A percentile compares a stretch with the other conserved stretches of the same genome.
phyloP scores from a whole-genome alignment of 345 rosid species.

The Isatis tinctoria region DNA sequence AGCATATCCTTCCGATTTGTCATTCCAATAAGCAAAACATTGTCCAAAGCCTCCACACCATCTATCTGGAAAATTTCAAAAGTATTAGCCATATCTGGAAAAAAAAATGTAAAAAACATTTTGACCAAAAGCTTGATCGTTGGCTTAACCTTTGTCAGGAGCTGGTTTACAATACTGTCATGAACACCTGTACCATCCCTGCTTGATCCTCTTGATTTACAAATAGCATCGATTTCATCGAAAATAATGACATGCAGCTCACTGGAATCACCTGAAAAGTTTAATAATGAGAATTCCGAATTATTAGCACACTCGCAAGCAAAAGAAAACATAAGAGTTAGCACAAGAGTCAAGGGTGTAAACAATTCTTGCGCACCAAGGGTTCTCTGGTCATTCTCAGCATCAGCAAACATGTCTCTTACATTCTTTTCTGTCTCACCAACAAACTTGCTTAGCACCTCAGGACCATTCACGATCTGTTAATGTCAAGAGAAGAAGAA shows the following conservation, averaged over 20 bases:
- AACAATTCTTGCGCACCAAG: slow-evolving; percentile 43
- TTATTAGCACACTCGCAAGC: slow-evolving; percentile 4
- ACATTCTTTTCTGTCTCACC: slow-evolving; percentile 95
- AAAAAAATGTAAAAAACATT: too few species aligned
- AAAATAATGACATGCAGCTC: slow-evolving; percentile 89
- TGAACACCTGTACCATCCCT: slow-evolving; percentile 92
- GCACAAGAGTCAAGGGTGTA: slow-evolving; percentile 1
- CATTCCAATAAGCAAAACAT: slow-evolving; percentile 95
- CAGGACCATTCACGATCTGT: slow-evolving; percentile 93
- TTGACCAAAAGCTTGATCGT: background rate
- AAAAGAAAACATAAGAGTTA: slow-evolving; percentile 3
- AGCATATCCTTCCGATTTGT: slow-evolving; percentile 92
- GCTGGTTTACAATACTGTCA: slow-evolving; percentile 89
- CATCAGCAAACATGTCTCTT: slow-evolving; percentile 88
- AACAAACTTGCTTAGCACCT: slow-evolving; percentile 87
- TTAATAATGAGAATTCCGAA: background rate
- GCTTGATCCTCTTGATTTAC: slow-evolving; percentile 92
- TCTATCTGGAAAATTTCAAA: slow-evolving; percentile 57
- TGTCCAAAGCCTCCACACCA: slow-evolving; percentile 89
- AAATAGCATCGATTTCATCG: slow-evolving; percentile 97
- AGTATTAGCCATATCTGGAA: background rate
- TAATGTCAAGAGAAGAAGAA: slow-evolving; percentile 14
- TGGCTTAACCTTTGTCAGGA: slow-evolving; percentile 76
- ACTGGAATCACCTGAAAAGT: slow-evolving; percentile 73
- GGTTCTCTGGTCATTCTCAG: slow-evolving; percentile 78